Base-by-base conservation (phyloP, 192 early-diverging fungal genomes). In the Podila epicladia region DNA sequence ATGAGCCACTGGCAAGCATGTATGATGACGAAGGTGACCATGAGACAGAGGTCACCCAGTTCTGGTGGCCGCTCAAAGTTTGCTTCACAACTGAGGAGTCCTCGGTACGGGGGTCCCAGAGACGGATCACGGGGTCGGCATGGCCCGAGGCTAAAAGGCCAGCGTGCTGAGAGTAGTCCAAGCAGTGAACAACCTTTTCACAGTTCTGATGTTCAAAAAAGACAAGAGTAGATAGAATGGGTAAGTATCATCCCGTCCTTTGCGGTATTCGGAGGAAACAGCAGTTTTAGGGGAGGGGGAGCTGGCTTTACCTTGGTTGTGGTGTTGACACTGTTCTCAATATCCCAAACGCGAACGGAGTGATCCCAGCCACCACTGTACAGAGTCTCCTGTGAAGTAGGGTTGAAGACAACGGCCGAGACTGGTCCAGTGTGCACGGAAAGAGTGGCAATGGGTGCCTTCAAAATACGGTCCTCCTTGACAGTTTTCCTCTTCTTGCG, bases 361-460 rank as follows among this genome's bases (percentile, higher is more conserved):
- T 99, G 96, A 87, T 99, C 98, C 92, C 92, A 95, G 69, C 96
- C 94, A 75, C 93, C 96, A 64, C 91, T 92, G 83, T 92, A 98
- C 58, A 98, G 73, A 60, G 85, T 86, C 67, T 89, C 86, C 68
- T 86, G 80, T 37, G 89, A 84, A 63, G 65, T 75, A 17, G 78
- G 73, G n/a, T 69, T 74, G 80, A 94, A 98, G 61, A 78, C 83
- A 19, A 97, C 87, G 26, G 90, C 74, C 22, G 91, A 92, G 9
- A 97, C 94, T 38, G 89, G 88, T 3, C 93, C 96, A 24, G 89
- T 85, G 72, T 99, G 97, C 5, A 93, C 96, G 22, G 85, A 84
- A 29, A 89, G 75, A 17, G 77, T 84, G 7, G 74, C 64, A 45
- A 83, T 73, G 37, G 74, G 74, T 9, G 82, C 82, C 72, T 85